A percentile compares a stretch with the other conserved stretches of the same genome.
Conservation (phyloP, 2,329 filamentous ascomycete species). For the Apiospora malaysiana region DNA sequence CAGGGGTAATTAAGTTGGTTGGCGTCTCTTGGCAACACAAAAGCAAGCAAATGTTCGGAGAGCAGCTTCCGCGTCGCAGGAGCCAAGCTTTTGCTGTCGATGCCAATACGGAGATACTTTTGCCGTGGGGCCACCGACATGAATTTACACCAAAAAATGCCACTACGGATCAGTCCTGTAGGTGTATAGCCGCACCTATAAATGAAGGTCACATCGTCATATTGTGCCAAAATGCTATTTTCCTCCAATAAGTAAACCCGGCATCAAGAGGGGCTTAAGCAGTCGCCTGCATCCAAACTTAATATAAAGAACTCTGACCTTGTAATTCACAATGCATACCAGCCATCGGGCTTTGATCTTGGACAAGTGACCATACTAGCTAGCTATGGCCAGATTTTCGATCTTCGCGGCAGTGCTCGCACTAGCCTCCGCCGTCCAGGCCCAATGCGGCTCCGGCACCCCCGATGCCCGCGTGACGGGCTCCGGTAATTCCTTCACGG, state of each 20-base stretch:
- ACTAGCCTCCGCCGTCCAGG: slow-evolving; percentile 44
- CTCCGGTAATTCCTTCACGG: slow-evolving; percentile 32
- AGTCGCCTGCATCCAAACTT: too few relatives aligned
- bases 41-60: not conserved
- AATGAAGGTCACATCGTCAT: not conserved
- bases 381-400: slow-evolving; percentile 31
- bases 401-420: slow-evolving; percentile 49
- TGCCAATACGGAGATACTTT: slow-evolving; percentile 5
- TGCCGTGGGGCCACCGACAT: not conserved
- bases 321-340: not conserved
- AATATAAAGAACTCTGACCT: not conserved
- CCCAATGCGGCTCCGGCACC: slow-evolving; percentile 35
- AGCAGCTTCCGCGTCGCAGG: not conserved
- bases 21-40: not conserved
- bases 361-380: not conserved
- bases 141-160: not conserved
- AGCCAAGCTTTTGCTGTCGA: not conserved
- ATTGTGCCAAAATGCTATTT: not conserved
- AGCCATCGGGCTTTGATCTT: not conserved
- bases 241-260: not conserved
- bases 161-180: not conserved
- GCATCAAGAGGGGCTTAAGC: too few relatives aligned
- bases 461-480: slow-evolving; percentile 34
- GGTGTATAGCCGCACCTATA: not conserved
- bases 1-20: not conserved